Conservation (phyloP, 306 rosid genomes). For the Vigna hirtella region DNA sequence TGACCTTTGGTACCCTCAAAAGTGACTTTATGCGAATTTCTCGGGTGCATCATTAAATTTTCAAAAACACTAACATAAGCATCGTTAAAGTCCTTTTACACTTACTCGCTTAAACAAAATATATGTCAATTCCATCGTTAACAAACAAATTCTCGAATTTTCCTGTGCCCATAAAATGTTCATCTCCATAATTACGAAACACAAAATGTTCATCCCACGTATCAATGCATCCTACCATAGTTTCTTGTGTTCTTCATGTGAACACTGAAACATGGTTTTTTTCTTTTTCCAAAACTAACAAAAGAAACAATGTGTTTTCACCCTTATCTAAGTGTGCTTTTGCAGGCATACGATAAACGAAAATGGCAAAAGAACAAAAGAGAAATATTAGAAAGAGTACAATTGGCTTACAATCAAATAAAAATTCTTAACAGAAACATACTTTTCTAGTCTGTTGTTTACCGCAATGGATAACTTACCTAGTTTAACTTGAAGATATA, state of each 20-base stretch:
- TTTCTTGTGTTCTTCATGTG: too few relatives aligned
- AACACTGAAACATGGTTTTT: too few relatives aligned
- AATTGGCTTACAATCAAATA: neutral
- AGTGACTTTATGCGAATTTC: neutral
- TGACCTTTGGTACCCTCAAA: neutral
- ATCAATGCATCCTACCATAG: too few relatives aligned
- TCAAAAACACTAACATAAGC: too few relatives aligned
- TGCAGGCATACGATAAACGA: too few relatives aligned
- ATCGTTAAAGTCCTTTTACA: neutral
- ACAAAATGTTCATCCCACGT: neutral
- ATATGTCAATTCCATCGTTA: too few relatives aligned
- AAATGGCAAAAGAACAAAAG: too few relatives aligned
- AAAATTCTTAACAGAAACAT: neutral
- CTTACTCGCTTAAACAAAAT: too few relatives aligned
- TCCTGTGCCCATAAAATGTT: neutral
- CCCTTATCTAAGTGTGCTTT: too few relatives aligned
- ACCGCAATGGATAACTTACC: neutral
- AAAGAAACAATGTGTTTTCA: too few relatives aligned
- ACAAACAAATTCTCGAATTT: neutral
- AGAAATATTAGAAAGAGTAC: neutral
- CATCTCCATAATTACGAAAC: neutral
- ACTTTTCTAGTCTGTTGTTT: neutral
- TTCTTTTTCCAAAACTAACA: too few relatives aligned
- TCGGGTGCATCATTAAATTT: neutral
- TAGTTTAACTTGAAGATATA: neutral